Conservation (phyloP, 257 asterid genomes). For the Agastache rugosa region DNA sequence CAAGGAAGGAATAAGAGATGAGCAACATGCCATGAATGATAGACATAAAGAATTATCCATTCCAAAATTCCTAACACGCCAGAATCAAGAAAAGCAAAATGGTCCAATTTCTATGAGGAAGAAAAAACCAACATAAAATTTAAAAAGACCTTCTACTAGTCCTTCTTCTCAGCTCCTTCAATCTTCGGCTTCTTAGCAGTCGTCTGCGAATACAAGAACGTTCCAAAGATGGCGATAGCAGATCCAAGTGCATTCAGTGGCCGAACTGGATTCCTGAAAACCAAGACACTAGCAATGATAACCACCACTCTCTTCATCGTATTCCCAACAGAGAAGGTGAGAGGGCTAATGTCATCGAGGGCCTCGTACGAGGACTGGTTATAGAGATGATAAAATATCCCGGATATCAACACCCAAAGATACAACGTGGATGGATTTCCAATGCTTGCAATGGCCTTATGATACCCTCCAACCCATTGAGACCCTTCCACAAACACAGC, state of each 20-base stretch:
- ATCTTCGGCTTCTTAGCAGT: conserved; percentile 73
- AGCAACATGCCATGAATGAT: not conserved
- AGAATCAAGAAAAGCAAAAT: conserved; percentile 26
- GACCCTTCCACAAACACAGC: conserved; percentile 92
- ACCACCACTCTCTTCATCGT: conserved; percentile 99
- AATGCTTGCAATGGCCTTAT: conserved; percentile 65
- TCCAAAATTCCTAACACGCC: conserved; percentile 35
- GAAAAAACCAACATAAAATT: conserved; percentile 13
- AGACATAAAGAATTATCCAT: conserved; percentile 18
- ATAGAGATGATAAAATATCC: conserved; percentile 84
- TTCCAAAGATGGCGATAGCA: conserved; percentile 82
- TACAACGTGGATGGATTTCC: conserved; percentile 71
- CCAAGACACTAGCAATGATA: conserved; percentile 82
- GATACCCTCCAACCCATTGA: conserved; percentile 91
- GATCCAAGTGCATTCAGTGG: conserved; percentile 91
- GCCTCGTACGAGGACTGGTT: conserved; percentile 96
- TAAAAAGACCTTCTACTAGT: conserved; percentile 38
- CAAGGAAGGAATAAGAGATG: not conserved
- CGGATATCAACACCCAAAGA: conserved; percentile 84
- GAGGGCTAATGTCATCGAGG: conserved; percentile 92
- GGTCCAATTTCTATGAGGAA: conserved; percentile 25
- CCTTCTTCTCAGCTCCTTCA: conserved; percentile 58
- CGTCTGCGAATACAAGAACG: conserved; percentile 90
- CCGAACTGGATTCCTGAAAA: conserved; percentile 90
- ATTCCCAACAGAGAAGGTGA: conserved; percentile 89